Base-by-base conservation (phyloP, 1,284 basidiomycete genomes). In the Flammula alnicola region DNA sequence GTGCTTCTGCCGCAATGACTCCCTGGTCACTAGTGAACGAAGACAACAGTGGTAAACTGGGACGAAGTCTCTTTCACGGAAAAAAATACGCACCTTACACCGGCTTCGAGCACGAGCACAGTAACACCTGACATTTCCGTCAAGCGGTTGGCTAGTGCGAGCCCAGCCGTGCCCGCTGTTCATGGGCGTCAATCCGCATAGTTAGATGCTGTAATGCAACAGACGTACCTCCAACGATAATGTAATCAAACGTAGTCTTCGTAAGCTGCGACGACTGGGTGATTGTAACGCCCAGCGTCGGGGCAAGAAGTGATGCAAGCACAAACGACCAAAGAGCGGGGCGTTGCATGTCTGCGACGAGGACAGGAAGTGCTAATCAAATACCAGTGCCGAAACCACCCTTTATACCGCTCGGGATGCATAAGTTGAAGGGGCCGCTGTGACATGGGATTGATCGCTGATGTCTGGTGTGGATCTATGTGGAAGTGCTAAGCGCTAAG, bases 101-200 rank as follows among this genome's bases (percentile, higher is more conserved):
- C 61, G 0, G 61, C 61, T 43, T 63, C 59, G 2, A 63, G 47
- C 7, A 63, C 61, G 35, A 63, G 56, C 0, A 63, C 55, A 10
- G 44, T 43, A 14, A 37, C 29, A 5, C 17, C 44, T 3, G 42
- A 26, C 23, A 56, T 51, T 37, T 52, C 56, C 3, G 58, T 54
- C 9, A 61, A 44, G 3, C 60, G 48, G 22, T 49, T 52, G 5
- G 59, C 61, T 17, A 63, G 23, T 3, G 57, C 56, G 43, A 58
- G 60, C 4, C 61, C 61, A 35, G 57, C 58, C 44, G 44, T 59
- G 39, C 61, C 61, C 47, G 57, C 58, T 62, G 27, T 20, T 5
- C 6, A 19, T n/a, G n/a, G n/a, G n/a, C n/a, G 37, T 19, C n/a
- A 17, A 11, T 14, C 2, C 27, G 11, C 19, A 36, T n/a, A 16